Evolutionary conservation across 2,329 filamentous ascomycete species (phyloP), one percentile per base, ranked within the genome.

Genomic region (Trichoderma semiorbis): DNA sequence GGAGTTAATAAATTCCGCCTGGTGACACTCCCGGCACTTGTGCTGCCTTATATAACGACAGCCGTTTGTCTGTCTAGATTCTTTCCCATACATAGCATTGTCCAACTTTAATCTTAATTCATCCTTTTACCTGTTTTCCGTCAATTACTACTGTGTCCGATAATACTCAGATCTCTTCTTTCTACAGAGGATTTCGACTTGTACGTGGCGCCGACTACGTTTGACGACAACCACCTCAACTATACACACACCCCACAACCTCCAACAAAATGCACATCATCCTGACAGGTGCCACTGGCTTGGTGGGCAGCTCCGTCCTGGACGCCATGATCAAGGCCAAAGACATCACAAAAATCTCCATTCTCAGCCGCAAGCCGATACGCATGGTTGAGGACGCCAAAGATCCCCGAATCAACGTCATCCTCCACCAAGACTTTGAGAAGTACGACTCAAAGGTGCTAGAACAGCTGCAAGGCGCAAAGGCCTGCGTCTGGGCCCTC

Each of bases 401-500:
- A 10, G 87, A 92, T 73, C 84, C 85, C 1, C 89, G 91, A 73
- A 85, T 90, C 72, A 86, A 87, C 28, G 88, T 93, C 70, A 90
- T 94, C 73, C 82, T 91, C 21, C 91, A 94, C 77, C 84, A 86
- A 18, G 90, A 94, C 78, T 94, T 92, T 77, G 80, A 82, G 14
- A 82, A 79, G 1, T 94, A 93, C 78, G 85, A 87, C 43, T 75
- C 85, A 0, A 83, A 84, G 0, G 75, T 93, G 2, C 83, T 94
- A 11, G 74, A 80, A 28, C 83, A 90, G 77, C 83, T 95, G 0
- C 84, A 85, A 67, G 91, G 88, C 26, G 92, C 92, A 0, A 82
- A 86, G 8, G 92, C 90, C 2, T 92, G 89, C 72, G 90, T 94
- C 1, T 95, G 92, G 92, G 92, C 92, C 0, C 83, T 91, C 60